Conservation (phyloP, 768 basidiomycete genomes). For the Imleria badia region DNA sequence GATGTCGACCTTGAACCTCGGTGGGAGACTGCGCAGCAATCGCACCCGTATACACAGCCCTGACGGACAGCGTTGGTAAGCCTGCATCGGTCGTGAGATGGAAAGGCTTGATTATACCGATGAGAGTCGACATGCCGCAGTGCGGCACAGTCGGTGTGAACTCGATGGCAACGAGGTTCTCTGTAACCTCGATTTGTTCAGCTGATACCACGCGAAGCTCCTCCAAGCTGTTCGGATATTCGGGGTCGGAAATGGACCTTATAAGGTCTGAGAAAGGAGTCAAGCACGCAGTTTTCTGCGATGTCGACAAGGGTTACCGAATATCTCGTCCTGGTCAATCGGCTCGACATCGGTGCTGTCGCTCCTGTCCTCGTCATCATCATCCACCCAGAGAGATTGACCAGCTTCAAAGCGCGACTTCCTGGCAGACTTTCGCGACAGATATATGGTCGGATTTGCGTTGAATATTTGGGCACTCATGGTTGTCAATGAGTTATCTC, state of each 20-base stretch:
- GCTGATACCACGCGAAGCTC: conserved; percentile 94
- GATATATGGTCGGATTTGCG: conserved; percentile 85
- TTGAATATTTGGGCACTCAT: conserved; percentile 74
- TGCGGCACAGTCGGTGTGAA: conserved; percentile 98
- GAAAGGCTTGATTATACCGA: conserved; percentile 51
- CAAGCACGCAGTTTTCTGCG: background rate
- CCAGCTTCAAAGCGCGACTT: conserved; percentile 39
- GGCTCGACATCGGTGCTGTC: conserved; percentile 48
- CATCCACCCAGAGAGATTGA: conserved; percentile 65
- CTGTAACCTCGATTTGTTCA: conserved; percentile 67
- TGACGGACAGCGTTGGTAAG: background rate
- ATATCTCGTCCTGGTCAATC: conserved; percentile 92
- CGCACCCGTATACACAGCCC: conserved; percentile 96
- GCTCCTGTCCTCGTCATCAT: conserved; percentile 38
- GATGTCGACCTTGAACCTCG: conserved; percentile 94
- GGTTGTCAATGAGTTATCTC: conserved; percentile 5
- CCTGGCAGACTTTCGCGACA: conserved; percentile 45
- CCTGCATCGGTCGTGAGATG: background rate
- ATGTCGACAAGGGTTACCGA: conserved; percentile 50
- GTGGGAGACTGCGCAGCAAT: conserved; percentile 83
- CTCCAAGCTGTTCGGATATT: conserved; percentile 92
- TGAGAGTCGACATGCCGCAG: conserved; percentile 95
- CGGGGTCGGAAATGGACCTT: conserved; percentile 90
- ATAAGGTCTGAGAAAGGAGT: conserved; percentile 68
- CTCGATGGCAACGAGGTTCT: conserved; percentile 79